These are phyloP conservation scores for Logfia minima DNA, from an alignment of 129 eudicot species.

Conservation along the genomic window DNA sequence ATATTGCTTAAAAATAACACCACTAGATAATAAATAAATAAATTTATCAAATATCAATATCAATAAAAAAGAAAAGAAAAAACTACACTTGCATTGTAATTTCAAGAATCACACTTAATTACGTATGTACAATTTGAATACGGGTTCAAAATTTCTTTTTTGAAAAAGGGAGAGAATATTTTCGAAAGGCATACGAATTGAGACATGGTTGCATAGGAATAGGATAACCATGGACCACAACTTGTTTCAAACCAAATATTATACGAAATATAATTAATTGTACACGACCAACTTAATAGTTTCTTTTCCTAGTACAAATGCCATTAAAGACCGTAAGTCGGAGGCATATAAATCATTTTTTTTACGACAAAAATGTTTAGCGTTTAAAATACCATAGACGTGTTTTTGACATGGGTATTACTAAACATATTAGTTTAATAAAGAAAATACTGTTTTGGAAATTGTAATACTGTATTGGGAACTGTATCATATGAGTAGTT, in stretches of 20 bases:
- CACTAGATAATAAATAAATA: no score
- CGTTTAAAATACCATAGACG: conserved; percentile 8
- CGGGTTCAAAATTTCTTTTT: conserved; percentile 16
- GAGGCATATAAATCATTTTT: conserved; percentile 9
- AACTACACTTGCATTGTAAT: neutral
- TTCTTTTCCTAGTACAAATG: conserved; percentile 17
- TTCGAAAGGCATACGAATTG: conserved; percentile 7
- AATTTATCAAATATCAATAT: conserved; percentile 7
- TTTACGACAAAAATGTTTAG: neutral
- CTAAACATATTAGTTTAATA: no score
- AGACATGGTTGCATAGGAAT: conserved; percentile 16
- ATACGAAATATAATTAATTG: neutral
- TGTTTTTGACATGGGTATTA: neutral
- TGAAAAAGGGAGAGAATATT: conserved; percentile 21
- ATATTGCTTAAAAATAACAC: conserved; percentile 18
- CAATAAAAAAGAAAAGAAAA: conserved; percentile 17
- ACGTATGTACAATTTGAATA: conserved; percentile 21
- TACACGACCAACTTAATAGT: conserved; percentile 3
- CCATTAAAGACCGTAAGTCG: conserved; percentile 3
- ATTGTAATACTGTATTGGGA: no score
- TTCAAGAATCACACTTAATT: conserved; percentile 19
- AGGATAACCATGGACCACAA: conserved; percentile 16
- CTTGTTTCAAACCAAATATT: neutral
- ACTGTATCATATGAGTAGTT: no score
- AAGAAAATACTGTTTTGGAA: no score